Evolutionary conservation across 1,284 basidiomycete species (phyloP), one percentile per base, ranked within the genome.

Genomic region (Porogramme epimiltina): DNA sequence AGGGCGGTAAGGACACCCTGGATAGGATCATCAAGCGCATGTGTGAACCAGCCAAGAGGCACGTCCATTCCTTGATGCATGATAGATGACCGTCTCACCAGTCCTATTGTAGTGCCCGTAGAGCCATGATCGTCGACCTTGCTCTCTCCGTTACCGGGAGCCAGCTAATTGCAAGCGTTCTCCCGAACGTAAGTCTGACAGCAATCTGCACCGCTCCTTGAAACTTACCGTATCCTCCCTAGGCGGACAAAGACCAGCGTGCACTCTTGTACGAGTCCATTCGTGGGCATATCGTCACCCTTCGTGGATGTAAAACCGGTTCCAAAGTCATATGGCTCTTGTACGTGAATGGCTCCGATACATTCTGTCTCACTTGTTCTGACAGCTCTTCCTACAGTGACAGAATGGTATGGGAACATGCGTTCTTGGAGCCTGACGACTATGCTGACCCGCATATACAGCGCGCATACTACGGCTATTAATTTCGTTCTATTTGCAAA

Each of bases 271-370:
- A 91, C 63, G 89, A 91, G 31, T 90, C 90, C 54, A 91, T 92
- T 60, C 80, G 86, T 36, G 87, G 89, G 1, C 90, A 92, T 62
- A 89, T 91, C 54, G 89, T 92, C 44, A 92, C 90, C 15, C 75
- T 92, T 22, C 82, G 90, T 28, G 89, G 89, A 24, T 91, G 89
- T 66, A 91, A 91, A 74, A 90, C 90, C 2, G 89, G 89, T 23
- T 91, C 89, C 0, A 91, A 90, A 64, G 88, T 91, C 61, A 91
- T 91, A 63, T 92, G 89, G 90, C 76, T 92, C 44, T 92, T 92
- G 88, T 91, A 70, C 56, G 88, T 81, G 16, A 8, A 16, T 37
- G 37, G 36, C 31, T 56, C 3, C 45, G 11, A 10, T 28, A 15
- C 42, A 11, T 38, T 11, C 18, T 19, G 62, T 23, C 16, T 18